A percentile compares a stretch with the other conserved stretches of the same genome.
Evolutionary conservation across 768 basidiomycete species (phyloP).

Genomic region (Strobilomyces confusus): DNA sequence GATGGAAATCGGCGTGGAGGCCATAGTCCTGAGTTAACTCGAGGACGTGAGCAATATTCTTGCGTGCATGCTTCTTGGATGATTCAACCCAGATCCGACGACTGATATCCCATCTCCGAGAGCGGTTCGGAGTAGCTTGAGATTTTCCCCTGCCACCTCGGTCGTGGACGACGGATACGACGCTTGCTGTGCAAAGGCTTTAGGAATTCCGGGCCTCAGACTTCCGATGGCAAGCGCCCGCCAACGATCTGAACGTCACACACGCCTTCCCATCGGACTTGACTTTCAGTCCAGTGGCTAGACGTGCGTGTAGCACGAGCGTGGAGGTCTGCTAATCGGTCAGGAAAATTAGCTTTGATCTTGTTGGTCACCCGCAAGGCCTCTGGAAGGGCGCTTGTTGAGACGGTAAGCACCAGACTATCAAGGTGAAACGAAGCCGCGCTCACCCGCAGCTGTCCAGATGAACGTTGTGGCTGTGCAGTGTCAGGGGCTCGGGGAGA

Average conservation of each 20-base stretch:
- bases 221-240: constrained; percentile 17
- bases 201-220: neutral
- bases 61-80: constrained; percentile 41
- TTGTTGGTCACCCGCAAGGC: constrained; percentile 49
- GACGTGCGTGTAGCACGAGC: constrained; percentile 49
- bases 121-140: constrained; percentile 42
- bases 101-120: constrained; percentile 41
- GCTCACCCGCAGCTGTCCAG: constrained; percentile 66
- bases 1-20: constrained; percentile 59
- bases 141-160: constrained; percentile 41
- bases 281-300: constrained; percentile 48
- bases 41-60: constrained; percentile 52
- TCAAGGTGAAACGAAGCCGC: neutral
- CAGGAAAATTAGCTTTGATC: constrained; percentile 48
- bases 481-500: too few species aligned
- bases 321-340: constrained; percentile 43
- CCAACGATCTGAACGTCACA: constrained; percentile 61
- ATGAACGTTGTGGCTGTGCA: constrained; percentile 62
- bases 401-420: neutral
- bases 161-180: constrained; percentile 39
- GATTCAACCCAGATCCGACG: constrained; percentile 66
- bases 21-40: constrained; percentile 36
- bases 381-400: constrained; percentile 49
- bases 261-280: constrained; percentile 40
- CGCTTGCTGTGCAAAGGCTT: constrained; percentile 62